Evolutionary conservation across 306 rosid species (phyloP), one percentile per base, ranked within the genome.

Genomic region (Rosa lucieae): DNA sequence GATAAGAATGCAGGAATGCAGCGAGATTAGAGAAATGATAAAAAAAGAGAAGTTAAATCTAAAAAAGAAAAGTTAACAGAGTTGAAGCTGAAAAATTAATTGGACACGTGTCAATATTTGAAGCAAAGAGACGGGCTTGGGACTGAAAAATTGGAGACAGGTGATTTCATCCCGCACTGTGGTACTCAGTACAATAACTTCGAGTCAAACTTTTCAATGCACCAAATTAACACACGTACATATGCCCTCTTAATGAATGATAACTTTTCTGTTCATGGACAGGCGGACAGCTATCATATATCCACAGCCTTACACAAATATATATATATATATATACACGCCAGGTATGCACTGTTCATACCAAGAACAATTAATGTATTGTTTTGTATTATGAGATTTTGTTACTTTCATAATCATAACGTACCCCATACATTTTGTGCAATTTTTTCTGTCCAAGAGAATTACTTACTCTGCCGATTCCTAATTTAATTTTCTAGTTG

Each of bases 401-500:
- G 61, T 7, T 55, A 55, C 26, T 2, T 55, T 18, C 61, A 18
- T 20, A 18, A 55, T 55, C 26, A 18, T 55, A 55, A 18, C 10
- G 23, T 18, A 7, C 26, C 9, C 8, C 11, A 44, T 7, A 44
- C 42, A 48, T 48, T 71, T 48, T 43, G 53, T 69, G 73, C 37
- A 44, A 18, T 20, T 44, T 55, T 5, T 55, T 42, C 26, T n/a
- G 21, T 53, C 13, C 67, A 39, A 39, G 49, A 37, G 66, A 73
- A 6, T 0, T 11, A n/a, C 35, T 4, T 52, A 17, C 32, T n/a
- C 26, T 21, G 32, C 51, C 39, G 12, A 56, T 55, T 73, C n/a
- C n/a, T n/a, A 55, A 37, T 53, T 73, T 73, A 55, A 74, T 40
- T 56, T 55, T 74, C 2, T 74, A 5, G 67, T 74, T 56, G 14